Evolutionary conservation across 352 stramenopile genomes (phyloP), one percentile per base, ranked within the genome.

Genomic region (Phytophthora tentaculata): DNA sequence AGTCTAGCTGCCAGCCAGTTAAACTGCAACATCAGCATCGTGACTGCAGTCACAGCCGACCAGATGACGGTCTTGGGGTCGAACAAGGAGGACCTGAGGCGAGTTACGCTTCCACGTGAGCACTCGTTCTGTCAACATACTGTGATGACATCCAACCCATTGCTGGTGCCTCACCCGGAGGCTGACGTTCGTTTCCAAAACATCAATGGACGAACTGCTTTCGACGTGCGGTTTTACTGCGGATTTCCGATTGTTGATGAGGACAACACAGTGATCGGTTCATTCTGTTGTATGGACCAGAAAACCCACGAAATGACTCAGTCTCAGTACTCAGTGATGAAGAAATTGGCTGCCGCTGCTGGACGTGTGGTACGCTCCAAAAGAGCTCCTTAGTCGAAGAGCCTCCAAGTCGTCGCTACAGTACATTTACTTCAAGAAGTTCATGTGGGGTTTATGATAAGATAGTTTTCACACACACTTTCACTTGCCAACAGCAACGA

Each of bases 101-200:
- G 51, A 5, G 39, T 70, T 7, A 43, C 65, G 7, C 79, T 88
- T 35, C 72, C 79, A 17, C 79, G 81, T 22, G 68, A 86, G 37
- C 67, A 89, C 8, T 75, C 73, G 28, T 88, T 92, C 67, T 92
- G 84, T 43, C 71, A 81, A 29, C 84, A 90, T 44, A 77, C 73
- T n/a, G 74, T 91, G 29, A 80, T 92, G 80, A 79, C 74, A 7
- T 44, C 76, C 48, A 81, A 87, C 67, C 81, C 84, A 13, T 56
- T 92, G 10, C 61, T 92, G 7, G 76, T 90, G 26, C 76, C 72
- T 0, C 76, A 89, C 29, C 71, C 78, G 0, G 76, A 87, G 37
- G 75, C 83, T 8, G 84, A 92, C 52, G 71, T 90, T 43, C 84
- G 84, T 20, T 92, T 92, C 45, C 67, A 74, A 29, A 67, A 80